These are phyloP conservation scores for Goffeauzyma gilvescens DNA, from an alignment of 768 basidiomycete species.

Conservation along the genomic window DNA sequence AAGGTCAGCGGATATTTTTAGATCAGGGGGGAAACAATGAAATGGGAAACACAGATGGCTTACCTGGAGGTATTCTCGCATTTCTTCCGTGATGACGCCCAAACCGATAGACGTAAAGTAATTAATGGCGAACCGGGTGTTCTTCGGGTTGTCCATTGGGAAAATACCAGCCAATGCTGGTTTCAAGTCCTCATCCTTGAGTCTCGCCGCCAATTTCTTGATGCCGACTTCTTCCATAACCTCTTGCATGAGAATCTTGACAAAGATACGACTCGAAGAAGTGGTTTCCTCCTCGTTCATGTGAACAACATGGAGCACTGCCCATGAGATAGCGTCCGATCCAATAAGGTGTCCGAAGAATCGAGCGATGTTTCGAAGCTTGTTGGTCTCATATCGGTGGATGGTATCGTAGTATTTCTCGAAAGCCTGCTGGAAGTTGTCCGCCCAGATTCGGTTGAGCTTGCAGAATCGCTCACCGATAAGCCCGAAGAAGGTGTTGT, in stretches of 20 bases:
- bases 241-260: slow-evolving; percentile 91
- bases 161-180: slow-evolving; percentile 63
- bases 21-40: no score
- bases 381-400: slow-evolving; percentile 96
- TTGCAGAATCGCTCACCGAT: slow-evolving; percentile 92
- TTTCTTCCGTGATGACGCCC: slow-evolving; percentile 77
- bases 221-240: slow-evolving; percentile 87
- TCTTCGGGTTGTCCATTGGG: slow-evolving; percentile 88
- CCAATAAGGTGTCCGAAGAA: slow-evolving; percentile 87
- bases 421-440: slow-evolving; percentile 72
- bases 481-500: slow-evolving; percentile 91
- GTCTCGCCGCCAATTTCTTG: slow-evolving; percentile 65
- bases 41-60: slow-evolving; percentile 11
- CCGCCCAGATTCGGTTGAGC: slow-evolving; percentile 85
- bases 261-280: slow-evolving; percentile 82
- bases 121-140: slow-evolving; percentile 80
- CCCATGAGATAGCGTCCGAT: slow-evolving; percentile 77
- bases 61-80: slow-evolving; percentile 89
- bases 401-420: slow-evolving; percentile 80
- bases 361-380: slow-evolving; percentile 84
- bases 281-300: slow-evolving; percentile 98
- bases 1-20: neutral
- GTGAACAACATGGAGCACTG: slow-evolving; percentile 59
- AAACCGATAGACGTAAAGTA: slow-evolving; percentile 92
- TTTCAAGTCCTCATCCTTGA: slow-evolving; percentile 68